Conservation (phyloP, 306 rosid genomes). For the Rubus idaeus region DNA sequence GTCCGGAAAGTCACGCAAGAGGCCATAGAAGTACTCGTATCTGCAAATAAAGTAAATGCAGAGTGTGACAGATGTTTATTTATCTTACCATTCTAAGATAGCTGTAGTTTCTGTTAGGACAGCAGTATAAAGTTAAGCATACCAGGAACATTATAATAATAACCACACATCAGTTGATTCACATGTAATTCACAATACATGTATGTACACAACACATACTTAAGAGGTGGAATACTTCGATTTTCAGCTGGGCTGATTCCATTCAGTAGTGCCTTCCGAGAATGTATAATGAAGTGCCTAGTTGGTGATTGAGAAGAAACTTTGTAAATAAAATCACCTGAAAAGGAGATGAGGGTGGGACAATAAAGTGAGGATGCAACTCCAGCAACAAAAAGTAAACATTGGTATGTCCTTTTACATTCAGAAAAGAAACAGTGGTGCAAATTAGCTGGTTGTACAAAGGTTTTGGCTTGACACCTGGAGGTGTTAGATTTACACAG, state of each 20-base stretch:
- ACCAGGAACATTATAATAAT: not conserved
- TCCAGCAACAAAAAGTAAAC: slow-evolving; percentile 12
- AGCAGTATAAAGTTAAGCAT: not conserved
- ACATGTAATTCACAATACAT: slow-evolving; percentile 11
- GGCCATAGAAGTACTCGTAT: slow-evolving; percentile 88
- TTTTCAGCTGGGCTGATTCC: slow-evolving; percentile 98
- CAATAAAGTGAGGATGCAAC: slow-evolving; percentile 31
- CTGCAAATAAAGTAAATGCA: slow-evolving; percentile 40
- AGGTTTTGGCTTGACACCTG: not conserved
- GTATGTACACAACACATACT: slow-evolving; percentile 48
- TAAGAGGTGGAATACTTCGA: slow-evolving; percentile 89
- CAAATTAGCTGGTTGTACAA: not conserved
- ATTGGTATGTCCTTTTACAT: not conserved
- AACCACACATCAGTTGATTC: not conserved
- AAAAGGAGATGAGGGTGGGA: slow-evolving; percentile 19
- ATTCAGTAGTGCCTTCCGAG: slow-evolving; percentile 90
- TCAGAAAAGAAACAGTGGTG: not conserved
- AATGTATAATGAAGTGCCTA: slow-evolving; percentile 85
- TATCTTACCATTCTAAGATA: not conserved
- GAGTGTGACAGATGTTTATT: not conserved
- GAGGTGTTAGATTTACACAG: not conserved
- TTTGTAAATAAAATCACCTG: slow-evolving; percentile 96
- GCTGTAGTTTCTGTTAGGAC: not conserved
- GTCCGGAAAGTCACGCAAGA: slow-evolving; percentile 96
- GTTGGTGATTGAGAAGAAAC: slow-evolving; percentile 93